Percentiles rank a stretch among this genome's conserved stretches.
Evolutionary conservation across 139 green algal genomes (phyloP).

Genomic region (Coelastrella sp.): DNA sequence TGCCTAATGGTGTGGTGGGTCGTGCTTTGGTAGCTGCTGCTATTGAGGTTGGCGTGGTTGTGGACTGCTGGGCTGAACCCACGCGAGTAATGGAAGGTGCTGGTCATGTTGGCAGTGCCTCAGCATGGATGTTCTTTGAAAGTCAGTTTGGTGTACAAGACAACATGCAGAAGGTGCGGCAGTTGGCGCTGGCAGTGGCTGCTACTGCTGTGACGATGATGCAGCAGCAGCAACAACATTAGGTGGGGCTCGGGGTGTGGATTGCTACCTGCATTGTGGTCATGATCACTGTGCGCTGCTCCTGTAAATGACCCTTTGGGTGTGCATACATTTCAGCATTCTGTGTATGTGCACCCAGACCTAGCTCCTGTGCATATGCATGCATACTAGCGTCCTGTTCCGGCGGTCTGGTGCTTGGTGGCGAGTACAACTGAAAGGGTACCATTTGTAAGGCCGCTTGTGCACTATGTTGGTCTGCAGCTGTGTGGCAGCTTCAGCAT

Average conservation of each 20-base stretch:
- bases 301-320: too few relatives aligned
- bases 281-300: neutral
- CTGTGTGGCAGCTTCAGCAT: too few relatives aligned
- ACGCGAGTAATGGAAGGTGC: neutral
- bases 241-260: too few relatives aligned
- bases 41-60: neutral
- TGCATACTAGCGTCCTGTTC: too few relatives aligned
- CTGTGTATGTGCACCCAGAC: too few relatives aligned
- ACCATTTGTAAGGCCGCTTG: too few relatives aligned
- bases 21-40: neutral
- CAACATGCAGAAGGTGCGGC: constrained; percentile 3
- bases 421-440: too few relatives aligned
- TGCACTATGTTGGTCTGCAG: too few relatives aligned
- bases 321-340: too few relatives aligned
- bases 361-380: too few relatives aligned
- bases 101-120: constrained; percentile 1
- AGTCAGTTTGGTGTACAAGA: neutral
- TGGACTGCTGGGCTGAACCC: neutral
- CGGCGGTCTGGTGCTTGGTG: too few relatives aligned
- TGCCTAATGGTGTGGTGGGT: constrained; percentile 20
- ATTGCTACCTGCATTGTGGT: neutral
- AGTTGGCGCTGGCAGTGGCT: neutral
- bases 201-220: constrained; percentile 10
- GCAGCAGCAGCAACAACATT: constrained; percentile 7
- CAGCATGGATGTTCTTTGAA: constrained; percentile 32